phyloP scores from a whole-genome alignment of 192 early-diverging fungal species.

The Mortierella antarctica region DNA sequence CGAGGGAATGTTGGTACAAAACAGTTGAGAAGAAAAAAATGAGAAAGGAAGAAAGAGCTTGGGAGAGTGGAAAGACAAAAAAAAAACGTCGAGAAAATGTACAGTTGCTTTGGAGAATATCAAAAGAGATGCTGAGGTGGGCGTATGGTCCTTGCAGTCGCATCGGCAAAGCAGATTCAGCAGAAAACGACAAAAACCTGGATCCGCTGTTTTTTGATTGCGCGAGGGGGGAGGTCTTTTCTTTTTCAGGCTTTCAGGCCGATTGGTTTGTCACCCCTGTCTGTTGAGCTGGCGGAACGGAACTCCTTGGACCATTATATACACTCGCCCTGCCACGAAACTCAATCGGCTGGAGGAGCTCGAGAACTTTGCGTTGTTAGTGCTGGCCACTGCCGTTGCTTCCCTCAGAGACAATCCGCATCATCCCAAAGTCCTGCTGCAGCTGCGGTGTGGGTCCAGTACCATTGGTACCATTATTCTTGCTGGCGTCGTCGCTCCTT shows the following conservation, averaged over 20 bases:
- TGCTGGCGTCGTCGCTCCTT: not conserved
- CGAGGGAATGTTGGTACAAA: too few relatives aligned
- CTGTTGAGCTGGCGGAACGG: too few relatives aligned
- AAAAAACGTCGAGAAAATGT: slow-evolving; percentile 7
- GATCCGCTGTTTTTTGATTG: too few relatives aligned
- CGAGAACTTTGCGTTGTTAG: slow-evolving; percentile 3
- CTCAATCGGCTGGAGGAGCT: not conserved
- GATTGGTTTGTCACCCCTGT: too few relatives aligned
- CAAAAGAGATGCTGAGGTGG: not conserved
- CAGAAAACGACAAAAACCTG: too few relatives aligned
- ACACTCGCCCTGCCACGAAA: too few relatives aligned
- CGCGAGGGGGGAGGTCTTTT: too few relatives aligned
- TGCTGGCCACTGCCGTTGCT: slow-evolving; percentile 23
- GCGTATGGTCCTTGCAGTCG: too few relatives aligned
- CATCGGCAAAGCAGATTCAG: too few relatives aligned
- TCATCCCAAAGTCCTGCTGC: slow-evolving; percentile 52
- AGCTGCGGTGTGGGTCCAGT: slow-evolving; percentile 44
- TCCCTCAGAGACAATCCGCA: slow-evolving; percentile 37
- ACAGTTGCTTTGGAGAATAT: not conserved
- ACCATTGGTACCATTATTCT: slow-evolving; percentile 18
- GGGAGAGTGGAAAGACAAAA: not conserved
- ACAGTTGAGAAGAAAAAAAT: not conserved
- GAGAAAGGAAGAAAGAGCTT: not conserved
- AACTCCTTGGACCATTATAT: too few relatives aligned
- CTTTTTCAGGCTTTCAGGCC: too few relatives aligned